Evolutionary conservation across 257 asterid species (phyloP).

Genomic region (Haberlea rhodopensis): DNA sequence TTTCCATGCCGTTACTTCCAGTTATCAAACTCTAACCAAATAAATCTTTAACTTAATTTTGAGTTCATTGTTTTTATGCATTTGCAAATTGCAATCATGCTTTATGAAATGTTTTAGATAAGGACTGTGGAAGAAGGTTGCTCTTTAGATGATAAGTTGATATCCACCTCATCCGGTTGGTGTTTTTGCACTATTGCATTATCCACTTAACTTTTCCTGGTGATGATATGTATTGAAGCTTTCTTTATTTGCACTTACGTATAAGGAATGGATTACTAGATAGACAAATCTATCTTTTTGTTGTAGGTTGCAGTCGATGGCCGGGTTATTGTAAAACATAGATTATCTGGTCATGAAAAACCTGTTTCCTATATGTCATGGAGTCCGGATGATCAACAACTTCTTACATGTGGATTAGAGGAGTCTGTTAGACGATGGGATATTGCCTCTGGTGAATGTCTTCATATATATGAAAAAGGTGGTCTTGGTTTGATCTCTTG

Average conservation of each 20-base stretch:
- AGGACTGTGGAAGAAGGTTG: background rate
- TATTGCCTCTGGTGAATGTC: constrained; percentile 69
- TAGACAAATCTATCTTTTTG: background rate
- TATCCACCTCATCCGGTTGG: background rate
- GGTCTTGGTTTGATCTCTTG: constrained; percentile 81
- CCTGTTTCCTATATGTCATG: constrained; percentile 77
- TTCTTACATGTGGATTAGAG: constrained; percentile 87
- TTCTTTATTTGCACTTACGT: background rate
- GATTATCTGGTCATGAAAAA: constrained; percentile 63
- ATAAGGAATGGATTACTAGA: background rate
- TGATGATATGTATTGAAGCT: background rate
- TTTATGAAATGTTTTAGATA: background rate
- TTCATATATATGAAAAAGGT: constrained; percentile 57
- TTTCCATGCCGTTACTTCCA: background rate
- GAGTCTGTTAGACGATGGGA: constrained; percentile 86
- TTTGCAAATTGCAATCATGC: no score
- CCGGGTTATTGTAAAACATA: constrained; percentile 47
- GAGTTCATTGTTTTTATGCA: no score
- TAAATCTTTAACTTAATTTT: no score
- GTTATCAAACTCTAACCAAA: background rate
- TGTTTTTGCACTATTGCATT: background rate
- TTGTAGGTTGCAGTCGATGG: constrained; percentile 55
- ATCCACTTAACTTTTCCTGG: background rate
- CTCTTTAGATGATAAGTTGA: background rate
- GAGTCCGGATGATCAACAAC: constrained; percentile 74